These are phyloP conservation scores for Bipolaris cookei DNA, from an alignment of 2,329 filamentous ascomycete species.

Conservation along the genomic window DNA sequence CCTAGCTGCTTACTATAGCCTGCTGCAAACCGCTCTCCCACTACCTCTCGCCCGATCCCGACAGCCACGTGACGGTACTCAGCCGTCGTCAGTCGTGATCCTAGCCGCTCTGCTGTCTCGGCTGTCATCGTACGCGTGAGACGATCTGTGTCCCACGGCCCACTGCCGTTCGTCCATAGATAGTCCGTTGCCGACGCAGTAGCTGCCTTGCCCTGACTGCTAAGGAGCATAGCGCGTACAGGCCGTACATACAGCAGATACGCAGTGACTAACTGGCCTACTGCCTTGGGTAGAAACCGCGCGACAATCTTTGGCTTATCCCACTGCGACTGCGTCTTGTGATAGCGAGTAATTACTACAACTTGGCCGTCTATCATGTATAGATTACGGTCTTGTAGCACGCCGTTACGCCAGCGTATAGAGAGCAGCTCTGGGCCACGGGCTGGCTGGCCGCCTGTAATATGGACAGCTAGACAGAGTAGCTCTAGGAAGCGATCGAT, in stretches of 20 bases:
- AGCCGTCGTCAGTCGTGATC: neutral
- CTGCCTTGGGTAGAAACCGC: neutral
- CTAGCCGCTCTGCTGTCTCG: neutral
- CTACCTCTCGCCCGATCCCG: neutral
- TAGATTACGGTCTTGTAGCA: neutral
- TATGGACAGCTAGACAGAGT: neutral
- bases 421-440: neutral
- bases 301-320: neutral
- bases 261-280: neutral
- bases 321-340: neutral
- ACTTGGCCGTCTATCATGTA: neutral
- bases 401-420: neutral
- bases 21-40: neutral
- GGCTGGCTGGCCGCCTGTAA: neutral
- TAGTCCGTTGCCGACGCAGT: neutral
- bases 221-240: neutral
- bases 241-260: constrained; percentile 1
- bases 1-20: neutral
- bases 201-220: neutral
- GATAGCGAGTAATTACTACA: neutral
- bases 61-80: neutral
- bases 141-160: neutral
- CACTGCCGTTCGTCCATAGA: neutral
- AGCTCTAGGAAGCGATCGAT: neutral
- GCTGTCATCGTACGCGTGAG: neutral